A percentile compares a stretch with the other conserved stretches of the same genome.
phyloP scores from a whole-genome alignment of 2,329 filamentous ascomycete genomes.

The Venturia carpophila region DNA sequence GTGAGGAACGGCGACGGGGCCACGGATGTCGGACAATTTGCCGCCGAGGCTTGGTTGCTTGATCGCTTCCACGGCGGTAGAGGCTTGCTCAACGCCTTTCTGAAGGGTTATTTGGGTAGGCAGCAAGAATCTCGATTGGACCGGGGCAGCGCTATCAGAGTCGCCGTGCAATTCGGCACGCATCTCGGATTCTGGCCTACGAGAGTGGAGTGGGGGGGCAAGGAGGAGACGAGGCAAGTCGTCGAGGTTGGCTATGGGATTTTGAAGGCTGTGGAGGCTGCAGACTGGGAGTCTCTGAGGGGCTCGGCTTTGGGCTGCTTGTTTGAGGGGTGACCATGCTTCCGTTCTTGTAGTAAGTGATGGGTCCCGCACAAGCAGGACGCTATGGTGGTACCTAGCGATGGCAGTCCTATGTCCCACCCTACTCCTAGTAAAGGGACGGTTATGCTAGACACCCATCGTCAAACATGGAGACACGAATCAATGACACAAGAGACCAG shows the following conservation, averaged over 20 bases:
- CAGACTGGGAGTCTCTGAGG: slow-evolving; percentile 24
- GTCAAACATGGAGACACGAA: no score
- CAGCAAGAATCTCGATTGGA: slow-evolving; percentile 16
- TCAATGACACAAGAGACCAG: neutral
- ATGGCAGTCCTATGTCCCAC: no score
- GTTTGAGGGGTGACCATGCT: neutral
- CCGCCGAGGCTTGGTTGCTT: slow-evolving; percentile 31
- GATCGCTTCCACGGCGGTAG: slow-evolving; percentile 29
- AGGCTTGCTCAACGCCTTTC: slow-evolving; percentile 26
- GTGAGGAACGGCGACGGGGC: slow-evolving; percentile 28
- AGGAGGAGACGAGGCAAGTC: slow-evolving; percentile 25
- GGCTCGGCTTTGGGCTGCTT: slow-evolving; percentile 11
- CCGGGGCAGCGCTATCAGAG: slow-evolving; percentile 24
- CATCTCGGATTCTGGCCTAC: slow-evolving; percentile 32
- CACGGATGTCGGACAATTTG: slow-evolving; percentile 33
- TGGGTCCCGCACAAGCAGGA: no score
- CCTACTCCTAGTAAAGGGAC: no score
- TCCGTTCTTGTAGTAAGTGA: no score
- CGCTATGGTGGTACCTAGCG: no score
- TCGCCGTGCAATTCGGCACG: slow-evolving; percentile 31
- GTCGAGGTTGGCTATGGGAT: slow-evolving; percentile 21
- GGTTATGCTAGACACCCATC: no score
- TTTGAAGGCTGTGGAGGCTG: slow-evolving; percentile 20
- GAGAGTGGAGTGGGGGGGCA: slow-evolving; percentile 26
- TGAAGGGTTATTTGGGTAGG: slow-evolving; percentile 24